Percentiles rank a stretch among this genome's conserved stretches.
Conservation (phyloP, 2,329 filamentous ascomycete genomes). For the Pseudogymnoascus sp. region DNA sequence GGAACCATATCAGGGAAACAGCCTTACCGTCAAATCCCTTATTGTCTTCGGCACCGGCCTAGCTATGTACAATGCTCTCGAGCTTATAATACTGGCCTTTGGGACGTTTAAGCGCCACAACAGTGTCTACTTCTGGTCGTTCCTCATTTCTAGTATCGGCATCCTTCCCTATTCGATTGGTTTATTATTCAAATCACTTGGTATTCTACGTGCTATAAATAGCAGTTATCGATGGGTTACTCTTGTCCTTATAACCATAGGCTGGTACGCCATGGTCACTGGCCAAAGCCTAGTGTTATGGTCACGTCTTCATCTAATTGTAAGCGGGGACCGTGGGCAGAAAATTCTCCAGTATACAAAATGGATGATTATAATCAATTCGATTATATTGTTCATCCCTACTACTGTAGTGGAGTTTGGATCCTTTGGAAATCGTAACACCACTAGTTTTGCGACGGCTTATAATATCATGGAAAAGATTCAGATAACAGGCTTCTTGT, state of each 20-base stretch:
- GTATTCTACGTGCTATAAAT: neutral
- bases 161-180: slow-evolving; percentile 39
- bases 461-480: neutral
- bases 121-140: slow-evolving; percentile 44
- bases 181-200: slow-evolving; percentile 38
- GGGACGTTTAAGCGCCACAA: slow-evolving; percentile 39
- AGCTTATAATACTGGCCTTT: slow-evolving; percentile 41
- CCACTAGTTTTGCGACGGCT: neutral
- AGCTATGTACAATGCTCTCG: slow-evolving; percentile 43
- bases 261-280: slow-evolving; percentile 37
- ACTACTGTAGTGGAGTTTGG: slow-evolving; percentile 39
- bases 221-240: slow-evolving; percentile 29
- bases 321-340: slow-evolving; percentile 30
- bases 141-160: slow-evolving; percentile 38
- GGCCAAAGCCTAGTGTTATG: slow-evolving; percentile 43
- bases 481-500: neutral
- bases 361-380: slow-evolving; percentile 39
- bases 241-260: slow-evolving; percentile 36
- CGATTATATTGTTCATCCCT: slow-evolving; percentile 37
- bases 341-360: slow-evolving; percentile 33
- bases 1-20: neutral
- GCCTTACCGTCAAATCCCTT: neutral
- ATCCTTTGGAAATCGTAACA: slow-evolving; percentile 10
- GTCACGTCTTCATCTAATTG: slow-evolving; percentile 41
- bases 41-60: slow-evolving; percentile 40